Evolutionary conservation across 352 stramenopile genomes (phyloP).

Genomic region (Phytopythium ostracodes): DNA sequence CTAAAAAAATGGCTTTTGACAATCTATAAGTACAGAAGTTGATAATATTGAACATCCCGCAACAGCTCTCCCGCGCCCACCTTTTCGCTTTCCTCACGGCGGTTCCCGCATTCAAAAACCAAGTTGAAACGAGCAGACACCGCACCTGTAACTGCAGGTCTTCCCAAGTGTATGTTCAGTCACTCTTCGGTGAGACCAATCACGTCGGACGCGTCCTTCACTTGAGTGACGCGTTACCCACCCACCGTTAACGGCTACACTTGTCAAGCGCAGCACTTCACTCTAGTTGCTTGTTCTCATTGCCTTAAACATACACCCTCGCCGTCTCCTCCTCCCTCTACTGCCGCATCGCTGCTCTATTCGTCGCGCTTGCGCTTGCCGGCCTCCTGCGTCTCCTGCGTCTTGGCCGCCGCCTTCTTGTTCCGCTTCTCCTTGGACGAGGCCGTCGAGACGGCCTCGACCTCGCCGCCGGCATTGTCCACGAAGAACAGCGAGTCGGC

Average conservation of each 20-base stretch:
- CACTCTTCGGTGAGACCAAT: not conserved
- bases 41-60: not conserved
- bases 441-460: not conserved
- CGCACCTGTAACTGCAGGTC: no score
- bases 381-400: not conserved
- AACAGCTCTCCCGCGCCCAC: not conserved
- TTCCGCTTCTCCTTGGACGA: not conserved
- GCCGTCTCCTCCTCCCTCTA: not conserved
- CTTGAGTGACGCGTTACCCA: no score
- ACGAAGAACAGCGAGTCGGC: conserved; percentile 44
- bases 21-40: not conserved
- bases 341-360: not conserved
- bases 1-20: no score
- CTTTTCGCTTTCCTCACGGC: not conserved
- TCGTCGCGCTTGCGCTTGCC: conserved; percentile 2
- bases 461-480: conserved; percentile 47
- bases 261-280: no score
- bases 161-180: no score
- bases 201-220: no score
- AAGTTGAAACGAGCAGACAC: not conserved
- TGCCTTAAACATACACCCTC: no score
- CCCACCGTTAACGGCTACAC: no score
- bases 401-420: not conserved
- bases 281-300: no score
- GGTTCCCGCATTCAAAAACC: not conserved